Conservation (phyloP, 2,329 filamentous ascomycete species). For the Coleophoma eucalyptorum region DNA sequence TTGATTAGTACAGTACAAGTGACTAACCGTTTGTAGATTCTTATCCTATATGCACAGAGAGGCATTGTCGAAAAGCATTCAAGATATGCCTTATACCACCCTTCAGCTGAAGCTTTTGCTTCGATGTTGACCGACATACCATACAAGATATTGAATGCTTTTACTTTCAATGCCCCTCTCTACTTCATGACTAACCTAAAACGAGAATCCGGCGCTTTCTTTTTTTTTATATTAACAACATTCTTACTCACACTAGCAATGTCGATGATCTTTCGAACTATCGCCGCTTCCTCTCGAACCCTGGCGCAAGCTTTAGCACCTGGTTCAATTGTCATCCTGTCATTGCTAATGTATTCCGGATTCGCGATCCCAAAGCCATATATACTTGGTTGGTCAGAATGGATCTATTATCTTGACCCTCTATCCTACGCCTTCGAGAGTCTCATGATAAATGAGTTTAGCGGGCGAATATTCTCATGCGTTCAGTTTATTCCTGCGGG, state of each 20-base stretch:
- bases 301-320: slow-evolving; percentile 60
- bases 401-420: slow-evolving; percentile 62
- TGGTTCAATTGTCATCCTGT: slow-evolving; percentile 42
- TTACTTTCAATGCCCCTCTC: slow-evolving; percentile 74
- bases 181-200: slow-evolving; percentile 82
- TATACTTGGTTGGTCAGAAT: slow-evolving; percentile 78
- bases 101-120: slow-evolving; percentile 79
- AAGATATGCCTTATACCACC: slow-evolving; percentile 87
- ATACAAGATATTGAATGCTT: slow-evolving; percentile 69
- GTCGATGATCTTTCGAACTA: slow-evolving; percentile 80
- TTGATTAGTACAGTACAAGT: not conserved
- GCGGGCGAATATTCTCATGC: slow-evolving; percentile 3
- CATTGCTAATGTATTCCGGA: slow-evolving; percentile 25
- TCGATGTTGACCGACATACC: slow-evolving; percentile 85
- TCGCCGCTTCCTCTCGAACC: slow-evolving; percentile 70
- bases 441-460: slow-evolving; percentile 80
- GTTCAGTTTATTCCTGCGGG: slow-evolving; percentile 7
- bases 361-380: slow-evolving; percentile 39
- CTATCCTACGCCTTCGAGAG: slow-evolving; percentile 77
- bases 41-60: slow-evolving; percentile 73
- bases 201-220: slow-evolving; percentile 67
- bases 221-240: slow-evolving; percentile 58
- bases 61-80: slow-evolving; percentile 87
- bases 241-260: slow-evolving; percentile 43
- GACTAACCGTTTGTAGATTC: slow-evolving; percentile 46